Conservation (phyloP, 331 rosid species). For the Arachis monticola region DNA sequence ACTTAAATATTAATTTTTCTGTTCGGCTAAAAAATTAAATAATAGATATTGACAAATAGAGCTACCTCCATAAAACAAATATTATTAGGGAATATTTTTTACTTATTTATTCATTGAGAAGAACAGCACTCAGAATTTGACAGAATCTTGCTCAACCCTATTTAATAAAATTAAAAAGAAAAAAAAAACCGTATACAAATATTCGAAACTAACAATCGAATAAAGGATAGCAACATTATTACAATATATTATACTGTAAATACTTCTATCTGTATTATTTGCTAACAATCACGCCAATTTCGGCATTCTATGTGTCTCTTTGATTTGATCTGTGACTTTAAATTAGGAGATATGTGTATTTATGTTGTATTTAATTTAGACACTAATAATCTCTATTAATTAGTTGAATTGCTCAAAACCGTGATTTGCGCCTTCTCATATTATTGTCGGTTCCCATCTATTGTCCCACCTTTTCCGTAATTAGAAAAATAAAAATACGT, state of each 20-base stretch:
- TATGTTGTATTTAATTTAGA: background rate
- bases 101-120: background rate
- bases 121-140: background rate
- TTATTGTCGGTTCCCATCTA: background rate
- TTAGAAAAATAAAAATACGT: background rate
- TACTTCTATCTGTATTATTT: constrained; percentile 9
- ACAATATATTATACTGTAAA: too few species aligned
- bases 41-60: too few species aligned
- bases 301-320: background rate
- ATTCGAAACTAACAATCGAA: background rate
- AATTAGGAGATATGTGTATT: background rate
- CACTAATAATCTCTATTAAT: background rate
- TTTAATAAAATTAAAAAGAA: background rate
- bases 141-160: background rate
- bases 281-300: constrained; percentile 23
- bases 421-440: constrained; percentile 25
- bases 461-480: background rate
- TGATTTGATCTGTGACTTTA: background rate
- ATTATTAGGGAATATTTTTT: too few species aligned
- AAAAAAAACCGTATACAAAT: constrained; percentile 13
- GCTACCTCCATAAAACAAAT: too few species aligned
- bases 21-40: too few species aligned
- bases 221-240: background rate
- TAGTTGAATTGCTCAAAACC: constrained; percentile 18
- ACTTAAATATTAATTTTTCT: too few species aligned